phyloP scores from a whole-genome alignment of 73 alveolate genomes.

The Halteria grandinella region DNA sequence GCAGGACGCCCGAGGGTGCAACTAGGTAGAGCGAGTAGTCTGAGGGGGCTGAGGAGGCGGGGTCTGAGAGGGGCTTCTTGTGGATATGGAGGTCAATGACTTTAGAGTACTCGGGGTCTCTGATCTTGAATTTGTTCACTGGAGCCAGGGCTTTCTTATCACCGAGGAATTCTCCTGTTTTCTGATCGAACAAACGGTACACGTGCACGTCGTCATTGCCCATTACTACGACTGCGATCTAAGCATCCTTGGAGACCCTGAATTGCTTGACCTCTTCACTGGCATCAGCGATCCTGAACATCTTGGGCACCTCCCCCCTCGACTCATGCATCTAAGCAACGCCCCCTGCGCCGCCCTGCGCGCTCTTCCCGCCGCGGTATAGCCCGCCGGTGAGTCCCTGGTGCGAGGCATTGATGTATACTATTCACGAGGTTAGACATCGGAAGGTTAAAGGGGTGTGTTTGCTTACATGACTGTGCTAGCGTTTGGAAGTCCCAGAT shows the following conservation, averaged over 20 bases:
- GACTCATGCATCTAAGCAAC: background rate
- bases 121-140: slow-evolving; percentile 19
- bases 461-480: slow-evolving; percentile 21
- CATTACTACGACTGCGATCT: slow-evolving; percentile 21
- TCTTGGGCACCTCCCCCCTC: slow-evolving; percentile 32
- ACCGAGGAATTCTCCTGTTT: slow-evolving; percentile 38
- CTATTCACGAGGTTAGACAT: background rate
- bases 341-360: slow-evolving; percentile 13
- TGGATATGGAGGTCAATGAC: slow-evolving; percentile 27
- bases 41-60: too few species aligned
- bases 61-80: slow-evolving; percentile 13
- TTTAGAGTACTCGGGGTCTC: slow-evolving; percentile 26
- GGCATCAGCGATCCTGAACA: slow-evolving; percentile 38
- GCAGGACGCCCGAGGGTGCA: slow-evolving; percentile 45
- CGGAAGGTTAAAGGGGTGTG: too few species aligned
- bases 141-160: slow-evolving; percentile 35
- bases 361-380: slow-evolving; percentile 37
- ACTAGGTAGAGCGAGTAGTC: slow-evolving; percentile 44
- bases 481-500: slow-evolving; percentile 64
- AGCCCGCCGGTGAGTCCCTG: slow-evolving; percentile 59
- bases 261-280: slow-evolving; percentile 25
- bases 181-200: slow-evolving; percentile 32
- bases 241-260: slow-evolving; percentile 46
- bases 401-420: slow-evolving; percentile 34
- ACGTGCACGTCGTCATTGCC: slow-evolving; percentile 19